These are phyloP conservation scores for Auricularia cornea DNA, from an alignment of 768 basidiomycete genomes.

Conservation along the genomic window DNA sequence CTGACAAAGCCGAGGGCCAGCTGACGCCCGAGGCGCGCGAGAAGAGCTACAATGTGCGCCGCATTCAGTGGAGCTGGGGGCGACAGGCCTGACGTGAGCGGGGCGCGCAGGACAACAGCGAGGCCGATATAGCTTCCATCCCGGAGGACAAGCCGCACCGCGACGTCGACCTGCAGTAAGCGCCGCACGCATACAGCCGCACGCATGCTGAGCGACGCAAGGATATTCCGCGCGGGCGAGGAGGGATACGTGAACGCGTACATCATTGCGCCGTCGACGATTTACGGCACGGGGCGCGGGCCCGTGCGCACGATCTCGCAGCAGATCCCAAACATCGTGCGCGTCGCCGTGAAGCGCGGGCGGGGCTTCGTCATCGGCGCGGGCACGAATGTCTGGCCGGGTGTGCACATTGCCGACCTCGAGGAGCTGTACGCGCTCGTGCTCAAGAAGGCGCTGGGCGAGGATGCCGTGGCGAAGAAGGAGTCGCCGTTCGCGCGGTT, in stretches of 20 bases:
- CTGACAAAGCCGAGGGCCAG: constrained; percentile 1
- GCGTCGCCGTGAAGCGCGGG: constrained; percentile 4
- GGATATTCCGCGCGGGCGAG: constrained; percentile 9
- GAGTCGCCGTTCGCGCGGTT: constrained; percentile 5
- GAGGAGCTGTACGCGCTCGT: constrained; percentile 8
- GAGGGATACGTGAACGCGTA: constrained; percentile 7
- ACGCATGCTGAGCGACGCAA: background rate
- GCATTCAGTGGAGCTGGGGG: background rate
- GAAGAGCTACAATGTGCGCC: background rate
- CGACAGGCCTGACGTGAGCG: background rate
- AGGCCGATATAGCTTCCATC: background rate
- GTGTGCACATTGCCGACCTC: constrained; percentile 9
- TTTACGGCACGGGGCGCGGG: constrained; percentile 7
- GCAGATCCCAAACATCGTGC: background rate
- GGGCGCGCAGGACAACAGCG: background rate
- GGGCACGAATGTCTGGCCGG: constrained; percentile 6
- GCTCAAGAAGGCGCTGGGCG: constrained; percentile 2
- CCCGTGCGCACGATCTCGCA: constrained; percentile 2
- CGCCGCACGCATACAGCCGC: background rate
- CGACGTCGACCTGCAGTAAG: background rate
- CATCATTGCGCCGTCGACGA: constrained; percentile 9
- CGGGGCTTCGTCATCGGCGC: constrained; percentile 4
- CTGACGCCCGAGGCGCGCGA: background rate
- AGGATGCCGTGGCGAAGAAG: background rate
- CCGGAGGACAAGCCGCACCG: background rate